Conservation (phyloP, 345 rosid species). For the Pseudoturritis turrita region DNA sequence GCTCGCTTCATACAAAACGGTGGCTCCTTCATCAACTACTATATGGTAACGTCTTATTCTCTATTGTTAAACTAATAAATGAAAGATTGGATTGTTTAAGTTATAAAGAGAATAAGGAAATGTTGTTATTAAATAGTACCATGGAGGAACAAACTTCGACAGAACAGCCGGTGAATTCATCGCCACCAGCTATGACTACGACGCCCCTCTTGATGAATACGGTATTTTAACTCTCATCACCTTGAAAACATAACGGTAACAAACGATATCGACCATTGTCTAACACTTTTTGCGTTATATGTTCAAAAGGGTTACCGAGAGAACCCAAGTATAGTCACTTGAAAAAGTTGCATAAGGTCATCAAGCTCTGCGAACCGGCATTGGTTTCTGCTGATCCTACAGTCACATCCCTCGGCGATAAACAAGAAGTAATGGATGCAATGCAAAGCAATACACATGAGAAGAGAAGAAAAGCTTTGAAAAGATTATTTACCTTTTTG, state of each 20-base stretch:
- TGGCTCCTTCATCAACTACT: slow-evolving; percentile 78
- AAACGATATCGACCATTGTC: not conserved
- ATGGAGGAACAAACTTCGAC: slow-evolving; percentile 95
- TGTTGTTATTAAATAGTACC: slow-evolving; percentile 50
- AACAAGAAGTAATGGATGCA: slow-evolving; percentile 49
- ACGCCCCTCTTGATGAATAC: slow-evolving; percentile 94
- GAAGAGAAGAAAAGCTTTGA: not conserved
- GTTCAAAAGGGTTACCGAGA: slow-evolving; percentile 58
- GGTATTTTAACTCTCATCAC: slow-evolving; percentile 38
- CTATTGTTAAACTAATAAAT: not conserved
- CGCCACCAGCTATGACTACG: slow-evolving; percentile 94
- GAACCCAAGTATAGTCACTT: slow-evolving; percentile 81
- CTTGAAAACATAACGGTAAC: not conserved
- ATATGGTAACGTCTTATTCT: slow-evolving; percentile 52
- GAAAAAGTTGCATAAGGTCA: slow-evolving; percentile 59
- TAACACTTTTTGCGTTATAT: not conserved
- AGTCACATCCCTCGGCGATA: slow-evolving; percentile 50
- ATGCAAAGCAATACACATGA: not conserved
- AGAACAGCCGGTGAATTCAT: slow-evolving; percentile 84
- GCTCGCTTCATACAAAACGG: slow-evolving; percentile 76
- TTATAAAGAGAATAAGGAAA: not conserved
- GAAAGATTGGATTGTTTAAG: not conserved
- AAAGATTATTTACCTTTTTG: not conserved
- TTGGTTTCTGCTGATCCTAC: slow-evolving; percentile 51
- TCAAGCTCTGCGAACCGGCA: slow-evolving; percentile 64